Evolutionary conservation across 148 eudicot species (phyloP).

Genomic region (Rhododendron mucronatum): DNA sequence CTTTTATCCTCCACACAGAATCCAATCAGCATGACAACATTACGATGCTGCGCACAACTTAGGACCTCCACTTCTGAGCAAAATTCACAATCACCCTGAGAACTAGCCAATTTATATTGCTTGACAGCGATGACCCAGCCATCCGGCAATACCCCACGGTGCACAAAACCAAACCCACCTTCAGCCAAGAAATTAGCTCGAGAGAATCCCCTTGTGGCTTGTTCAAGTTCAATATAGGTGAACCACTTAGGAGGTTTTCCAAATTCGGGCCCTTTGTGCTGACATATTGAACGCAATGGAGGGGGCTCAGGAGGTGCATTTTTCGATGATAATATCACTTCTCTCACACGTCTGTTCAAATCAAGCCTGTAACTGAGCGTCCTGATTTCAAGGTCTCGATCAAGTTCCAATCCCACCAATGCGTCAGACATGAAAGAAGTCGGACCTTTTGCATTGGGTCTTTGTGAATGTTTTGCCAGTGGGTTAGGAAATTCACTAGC

Average conservation of each 20-base stretch:
- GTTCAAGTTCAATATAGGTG: conserved; percentile 56
- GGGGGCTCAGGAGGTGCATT: conserved; percentile 59
- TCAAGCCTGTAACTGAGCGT: conserved; percentile 23
- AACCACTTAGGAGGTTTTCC: conserved; percentile 76
- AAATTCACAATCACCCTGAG: conserved; percentile 83
- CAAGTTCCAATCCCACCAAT: conserved; percentile 19
- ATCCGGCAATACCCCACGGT: conserved; percentile 66
- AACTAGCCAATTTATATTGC: conserved; percentile 73
- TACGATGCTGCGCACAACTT: conserved; percentile 94
- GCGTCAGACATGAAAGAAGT: conserved; percentile 24
- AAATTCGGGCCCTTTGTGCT: conserved; percentile 62
- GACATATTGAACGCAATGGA: conserved; percentile 74
- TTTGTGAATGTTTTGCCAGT: conserved; percentile 22
- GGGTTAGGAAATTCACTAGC: conserved; percentile 20
- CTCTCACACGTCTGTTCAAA: conserved; percentile 32
- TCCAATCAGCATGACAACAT: conserved; percentile 82
- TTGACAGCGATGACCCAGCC: conserved; percentile 78
- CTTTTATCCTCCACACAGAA: conserved; percentile 68
- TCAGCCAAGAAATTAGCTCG: conserved; percentile 65
- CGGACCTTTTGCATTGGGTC: conserved; percentile 22
- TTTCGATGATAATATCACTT: conserved; percentile 43
- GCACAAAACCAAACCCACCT: conserved; percentile 86
- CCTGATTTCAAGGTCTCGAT: conserved; percentile 20
- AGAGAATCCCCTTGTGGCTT: conserved; percentile 70
- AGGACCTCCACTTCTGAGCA: conserved; percentile 84